Base-by-base conservation (phyloP, 2,329 filamentous ascomycete species). In the Ceratocystis colombiana region DNA sequence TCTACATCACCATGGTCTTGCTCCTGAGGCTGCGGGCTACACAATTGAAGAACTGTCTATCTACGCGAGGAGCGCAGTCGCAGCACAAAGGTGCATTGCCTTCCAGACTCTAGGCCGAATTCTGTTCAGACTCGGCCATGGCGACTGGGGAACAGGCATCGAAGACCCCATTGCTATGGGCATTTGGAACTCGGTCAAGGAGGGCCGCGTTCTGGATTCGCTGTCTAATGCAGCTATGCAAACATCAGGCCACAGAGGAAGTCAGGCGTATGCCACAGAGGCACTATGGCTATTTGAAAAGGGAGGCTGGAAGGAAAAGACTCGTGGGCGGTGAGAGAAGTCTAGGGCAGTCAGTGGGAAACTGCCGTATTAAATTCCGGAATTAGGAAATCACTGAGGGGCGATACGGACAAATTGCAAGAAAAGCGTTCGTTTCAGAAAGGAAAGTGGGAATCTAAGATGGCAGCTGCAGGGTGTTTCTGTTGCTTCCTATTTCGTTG, bases 1-100 rank as follows among this genome's bases (percentile, higher is more conserved):
- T 0, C 81, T 99, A 15, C 94, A 99, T 75, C 93, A 99, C 75
- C 94, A 99, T 74, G 91, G 88, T 69, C 85, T 92, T 67, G 92
- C 93, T 1, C 94, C 94, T 17, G 90, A 96, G 75, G 90, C 92
- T 1, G 94, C 94, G 0, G 94, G 94, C 0, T 99, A 99, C 76
- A 97, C 94, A 0, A 83, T 99, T 37, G 84, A 86, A 0, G 94
- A 99, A 75, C 80, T 99, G 1, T 87, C 90, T 1, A 84, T 88
- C 41, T 81, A 96, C 1, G 86, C 90, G 3, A 82, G 93, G 44
- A 95, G 89, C 66, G 85, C 86, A 0, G 90, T 96, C 22, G 84
- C 94, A 0, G 87, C 89, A 0, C 94, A 99, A 77, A 79, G 93
- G 10, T 96, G 94, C 72, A 82, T 97, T 69, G 90, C 94, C 0